Base-by-base conservation (phyloP, 306 rosid species). In the Dalbergia cultrata region DNA sequence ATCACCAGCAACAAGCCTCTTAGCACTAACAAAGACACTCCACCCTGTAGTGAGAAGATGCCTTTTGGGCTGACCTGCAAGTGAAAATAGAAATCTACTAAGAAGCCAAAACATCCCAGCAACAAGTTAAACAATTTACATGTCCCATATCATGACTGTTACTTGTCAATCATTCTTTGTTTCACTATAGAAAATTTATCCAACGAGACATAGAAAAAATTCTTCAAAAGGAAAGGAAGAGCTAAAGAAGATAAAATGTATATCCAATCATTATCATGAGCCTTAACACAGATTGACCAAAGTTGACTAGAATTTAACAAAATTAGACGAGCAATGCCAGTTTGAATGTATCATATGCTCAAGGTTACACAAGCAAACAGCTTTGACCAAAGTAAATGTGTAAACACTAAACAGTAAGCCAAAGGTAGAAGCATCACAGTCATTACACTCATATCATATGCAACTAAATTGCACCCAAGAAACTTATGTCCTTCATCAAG, bases 41-140 rank as follows among this genome's bases (percentile, higher is more conserved):
- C 95, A 90, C 19, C 95, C 95, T 9, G 95, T 90, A 60, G 92
- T 90, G 18, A 91, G 95, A 78, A 91, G 93, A 86, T 91, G 95
- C 78, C 95, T 89, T 83, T 91, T 91, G 61, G 95, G 95, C 78
- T 91, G 95, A 79, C 95, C 95, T 91, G 86, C 45, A 78, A 58
- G 66, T 13, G 39, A 49, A 56, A 43, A 64, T 19, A 41, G 33
- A 69, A 60, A 37, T 35, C 26, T 17, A 70, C 80, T 83, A 60
- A 72, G 50, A 79, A 43, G 31, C 21, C 50, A 74, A 39, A 83
- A 50, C n/a, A 35, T 69, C 63, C 49, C 71, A 62, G 74, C 9
- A 82, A 35, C 72, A 69, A 50, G 26, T 49, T 43, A 22, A 67
- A 43, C 10, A 50, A 63, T 39, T 65, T 45, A 52, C 14, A 26